Evolutionary conservation across 208 protist genomes (phyloP).

Genomic region (Wallacemonas rigidus): DNA sequence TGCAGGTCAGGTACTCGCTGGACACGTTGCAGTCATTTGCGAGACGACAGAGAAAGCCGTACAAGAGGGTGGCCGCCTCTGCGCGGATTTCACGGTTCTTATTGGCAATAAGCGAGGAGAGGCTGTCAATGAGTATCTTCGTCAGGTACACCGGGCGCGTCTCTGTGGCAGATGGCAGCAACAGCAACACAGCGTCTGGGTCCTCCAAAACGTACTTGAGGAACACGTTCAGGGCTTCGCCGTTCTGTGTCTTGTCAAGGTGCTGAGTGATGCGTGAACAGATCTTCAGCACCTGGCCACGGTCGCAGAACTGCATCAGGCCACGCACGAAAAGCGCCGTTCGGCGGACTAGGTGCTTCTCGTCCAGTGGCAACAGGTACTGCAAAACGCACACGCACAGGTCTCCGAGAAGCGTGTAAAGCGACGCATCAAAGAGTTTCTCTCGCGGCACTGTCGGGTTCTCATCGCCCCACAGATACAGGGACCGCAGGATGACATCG

Average conservation of each 20-base stretch:
- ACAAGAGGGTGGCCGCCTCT: slow-evolving; percentile 51
- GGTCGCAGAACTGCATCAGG: slow-evolving; percentile 72
- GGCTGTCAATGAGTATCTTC: slow-evolving; percentile 54
- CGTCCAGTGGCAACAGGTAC: slow-evolving; percentile 54
- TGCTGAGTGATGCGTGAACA: slow-evolving; percentile 51
- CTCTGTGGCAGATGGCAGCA: slow-evolving; percentile 56
- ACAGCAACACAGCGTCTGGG: slow-evolving; percentile 51
- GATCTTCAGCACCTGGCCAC: slow-evolving; percentile 65
- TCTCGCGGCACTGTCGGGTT: slow-evolving; percentile 38
- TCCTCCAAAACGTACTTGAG: slow-evolving; percentile 74
- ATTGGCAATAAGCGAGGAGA: slow-evolving; percentile 59
- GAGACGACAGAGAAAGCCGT: slow-evolving; percentile 67
- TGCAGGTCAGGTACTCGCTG: slow-evolving; percentile 47
- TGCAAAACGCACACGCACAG: slow-evolving; percentile 69
- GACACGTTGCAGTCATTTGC: slow-evolving; percentile 62
- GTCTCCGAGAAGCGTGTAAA: slow-evolving; percentile 62
- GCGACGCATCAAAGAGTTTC: slow-evolving; percentile 64
- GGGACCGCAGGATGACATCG: slow-evolving; percentile 79
- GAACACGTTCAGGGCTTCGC: slow-evolving; percentile 64
- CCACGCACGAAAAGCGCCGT: slow-evolving; percentile 78
- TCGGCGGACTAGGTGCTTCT: slow-evolving; percentile 57
- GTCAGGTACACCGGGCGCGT: slow-evolving; percentile 69
- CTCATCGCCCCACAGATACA: slow-evolving; percentile 80
- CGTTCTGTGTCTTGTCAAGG: slow-evolving; percentile 62
- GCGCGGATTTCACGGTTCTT: slow-evolving; percentile 59